Conservation (phyloP, 805 yeast species). For the Torulaspora maleeae region DNA sequence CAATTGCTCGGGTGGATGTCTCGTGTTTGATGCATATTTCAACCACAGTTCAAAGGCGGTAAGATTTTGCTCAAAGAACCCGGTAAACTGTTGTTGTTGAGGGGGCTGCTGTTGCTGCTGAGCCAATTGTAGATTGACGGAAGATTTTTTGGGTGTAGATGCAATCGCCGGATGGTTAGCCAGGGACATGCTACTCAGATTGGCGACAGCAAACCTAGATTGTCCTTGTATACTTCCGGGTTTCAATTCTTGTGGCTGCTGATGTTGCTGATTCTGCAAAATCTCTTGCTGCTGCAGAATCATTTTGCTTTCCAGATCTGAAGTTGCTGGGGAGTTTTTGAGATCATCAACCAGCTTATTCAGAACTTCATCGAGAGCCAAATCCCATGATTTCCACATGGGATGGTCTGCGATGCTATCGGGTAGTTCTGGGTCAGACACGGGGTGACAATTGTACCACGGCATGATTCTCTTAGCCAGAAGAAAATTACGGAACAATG, state of each 20-base stretch:
- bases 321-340: constrained; percentile 34
- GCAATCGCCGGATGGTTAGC: constrained; percentile 28
- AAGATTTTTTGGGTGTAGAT: constrained; percentile 7
- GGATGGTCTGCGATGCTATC: constrained; percentile 74
- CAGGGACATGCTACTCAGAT: constrained; percentile 37
- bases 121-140: constrained; percentile 14
- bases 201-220: constrained; percentile 33
- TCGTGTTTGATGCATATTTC: constrained; percentile 77
- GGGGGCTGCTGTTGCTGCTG: constrained; percentile 32
- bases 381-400: constrained; percentile 98
- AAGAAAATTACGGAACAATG: constrained; percentile 85
- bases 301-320: constrained; percentile 27
- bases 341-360: constrained; percentile 55
- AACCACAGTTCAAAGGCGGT: constrained; percentile 97
- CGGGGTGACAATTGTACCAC: constrained; percentile 86
- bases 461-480: constrained; percentile 94
- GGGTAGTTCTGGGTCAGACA: constrained; percentile 89
- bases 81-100: constrained; percentile 70
- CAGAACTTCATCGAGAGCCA: constrained; percentile 91
- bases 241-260: constrained; percentile 16
- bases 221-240: constrained; percentile 26
- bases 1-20: constrained; percentile 88
- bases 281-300: constrained; percentile 27
- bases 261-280: constrained; percentile 15
- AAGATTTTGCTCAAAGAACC: constrained; percentile 91